Percentiles rank a stretch among this genome's conserved stretches.
These are phyloP conservation scores for Dacryopinax spathularia DNA, from an alignment of 768 basidiomycete species.

Conservation along the genomic window DNA sequence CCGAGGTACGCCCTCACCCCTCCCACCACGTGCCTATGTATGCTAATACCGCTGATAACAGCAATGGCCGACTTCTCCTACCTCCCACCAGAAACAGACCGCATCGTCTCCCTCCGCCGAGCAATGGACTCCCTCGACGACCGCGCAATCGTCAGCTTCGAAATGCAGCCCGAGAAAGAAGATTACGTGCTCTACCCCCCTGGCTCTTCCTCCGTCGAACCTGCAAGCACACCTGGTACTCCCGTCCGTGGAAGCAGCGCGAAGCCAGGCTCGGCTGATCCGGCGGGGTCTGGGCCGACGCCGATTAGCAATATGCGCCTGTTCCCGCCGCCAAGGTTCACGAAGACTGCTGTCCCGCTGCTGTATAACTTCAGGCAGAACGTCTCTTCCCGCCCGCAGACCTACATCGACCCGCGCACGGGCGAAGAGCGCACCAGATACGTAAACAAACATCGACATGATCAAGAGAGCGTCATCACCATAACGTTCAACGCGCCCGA, in stretches of 20 bases:
- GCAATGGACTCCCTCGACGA: conserved; percentile 75
- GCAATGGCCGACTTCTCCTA: conserved; percentile 94
- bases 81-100: conserved; percentile 57
- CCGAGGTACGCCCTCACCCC: conserved; percentile 46
- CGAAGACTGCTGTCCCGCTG: conserved; percentile 62
- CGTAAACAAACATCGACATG: conserved; percentile 71
- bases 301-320: conserved; percentile 43
- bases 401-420: neutral
- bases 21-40: neutral
- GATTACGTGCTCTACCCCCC: conserved; percentile 36
- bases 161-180: conserved; percentile 52
- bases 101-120: conserved; percentile 48
- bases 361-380: conserved; percentile 49
- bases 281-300: neutral
- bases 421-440: conserved; percentile 60
- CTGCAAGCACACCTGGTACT: neutral
- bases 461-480: conserved; percentile 60
- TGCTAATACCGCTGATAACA: conserved; percentile 23
- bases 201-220: conserved; percentile 35
- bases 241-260: neutral
- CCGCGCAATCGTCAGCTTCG: conserved; percentile 54
- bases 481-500: conserved; percentile 15
- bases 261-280: neutral
- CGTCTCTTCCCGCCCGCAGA: conserved; percentile 12
- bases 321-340: conserved; percentile 83